phyloP scores from a whole-genome alignment of 164 flowering plant genomes.

The Magnolia officinalis region DNA sequence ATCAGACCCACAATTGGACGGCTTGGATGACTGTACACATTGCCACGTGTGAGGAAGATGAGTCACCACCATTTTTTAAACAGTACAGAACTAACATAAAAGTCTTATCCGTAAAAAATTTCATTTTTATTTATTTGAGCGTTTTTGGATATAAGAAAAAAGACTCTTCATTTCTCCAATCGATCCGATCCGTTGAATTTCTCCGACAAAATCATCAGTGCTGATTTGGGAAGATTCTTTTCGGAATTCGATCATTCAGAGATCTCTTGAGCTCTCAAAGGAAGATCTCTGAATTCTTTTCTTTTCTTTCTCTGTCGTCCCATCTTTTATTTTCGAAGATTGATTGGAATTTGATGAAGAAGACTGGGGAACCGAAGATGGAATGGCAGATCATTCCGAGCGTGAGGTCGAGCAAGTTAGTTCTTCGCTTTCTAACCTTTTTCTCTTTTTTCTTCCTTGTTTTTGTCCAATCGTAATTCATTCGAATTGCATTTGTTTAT shows the following conservation, averaged over 20 bases:
- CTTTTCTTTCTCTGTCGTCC: background rate
- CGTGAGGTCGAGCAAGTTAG: constrained; percentile 72
- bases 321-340: background rate
- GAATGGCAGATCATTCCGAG: constrained; percentile 90
- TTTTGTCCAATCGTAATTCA: background rate
- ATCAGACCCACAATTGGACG: too few relatives aligned
- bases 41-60: too few relatives aligned
- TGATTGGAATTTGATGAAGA: constrained; percentile 43
- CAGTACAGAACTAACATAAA: too few relatives aligned
- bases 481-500: background rate
- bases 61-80: too few relatives aligned
- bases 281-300: background rate
- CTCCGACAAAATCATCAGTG: too few relatives aligned
- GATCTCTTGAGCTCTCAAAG: too few relatives aligned
- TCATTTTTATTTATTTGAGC: too few relatives aligned
- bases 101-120: too few relatives aligned
- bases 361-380: constrained; percentile 56
- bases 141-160: too few relatives aligned
- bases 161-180: background rate
- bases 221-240: too few relatives aligned
- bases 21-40: too few relatives aligned
- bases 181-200: background rate
- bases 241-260: too few relatives aligned
- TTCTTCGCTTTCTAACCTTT: background rate
- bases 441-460: background rate